Evolutionary conservation across 2,329 filamentous ascomycete species (phyloP), one percentile per base, ranked within the genome.

Genomic region (Sclerotinia trifoliorum): DNA sequence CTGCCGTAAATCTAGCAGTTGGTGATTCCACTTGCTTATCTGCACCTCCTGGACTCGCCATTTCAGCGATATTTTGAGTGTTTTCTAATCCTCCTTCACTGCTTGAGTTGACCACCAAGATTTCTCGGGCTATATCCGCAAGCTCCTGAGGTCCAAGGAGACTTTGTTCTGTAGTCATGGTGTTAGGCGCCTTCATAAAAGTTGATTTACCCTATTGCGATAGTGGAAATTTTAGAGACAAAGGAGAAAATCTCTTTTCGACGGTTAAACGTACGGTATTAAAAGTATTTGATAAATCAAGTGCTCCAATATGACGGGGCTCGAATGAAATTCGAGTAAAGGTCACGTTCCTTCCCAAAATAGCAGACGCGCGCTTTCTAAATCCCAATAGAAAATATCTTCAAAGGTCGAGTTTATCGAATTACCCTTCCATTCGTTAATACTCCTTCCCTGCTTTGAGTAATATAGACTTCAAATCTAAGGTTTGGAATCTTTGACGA

Each of bases 1-100:
- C 77, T 11, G 77, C 77, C 2, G 77, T 78, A 62, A 78, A 78
- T 57, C 77, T 72, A 55, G 76, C 74, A 1, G 73, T 77, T 19
- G 75, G 75, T 44, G 75, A 73, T 54, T 77, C 75, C 5, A 69
- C 71, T 55, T 69, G 70, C 48, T 68, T 65, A 11, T 65, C 68
- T 56, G 70, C 56, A 48, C 74, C 74, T 64, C 71, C 71, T 32
- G 69, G 67, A 24, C 63, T 68, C 26, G 44, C 67, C 71, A 73
- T 74, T 32, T 69, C 67, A 21, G 32, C 65, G 26, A 48, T 52
- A 21, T 46, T 58, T 46, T 52, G 60, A 48, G 57, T n/a, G 15
- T 19, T 66, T 21, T 46, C 44, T 19, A 46, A 26, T 13, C 5
- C 32, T 51, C 55, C 55, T 35, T 58, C 57, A 29, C 51, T 29